Base-by-base conservation (phyloP, 768 basidiomycete genomes). In the Trametes cinnabarina region DNA sequence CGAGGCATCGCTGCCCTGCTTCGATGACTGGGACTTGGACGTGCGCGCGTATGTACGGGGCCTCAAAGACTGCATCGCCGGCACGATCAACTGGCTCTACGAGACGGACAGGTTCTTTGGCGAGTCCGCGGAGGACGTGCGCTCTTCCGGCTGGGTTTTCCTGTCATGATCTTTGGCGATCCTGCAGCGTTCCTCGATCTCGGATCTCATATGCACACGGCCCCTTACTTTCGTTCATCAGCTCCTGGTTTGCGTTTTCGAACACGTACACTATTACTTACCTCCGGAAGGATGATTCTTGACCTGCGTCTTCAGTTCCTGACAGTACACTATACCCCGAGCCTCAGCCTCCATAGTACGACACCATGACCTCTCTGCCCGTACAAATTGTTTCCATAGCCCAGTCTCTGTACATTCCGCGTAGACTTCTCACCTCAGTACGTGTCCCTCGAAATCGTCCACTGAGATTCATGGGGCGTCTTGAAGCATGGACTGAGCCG, bases 101-200 rank as follows among this genome's bases (percentile, higher is more conserved):
- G 83, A 86, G 69, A 84, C 81, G 0, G 79, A 85, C 57, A 65
- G 84, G 42, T 86, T 80, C 65, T 79, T 88, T 47, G 83, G 82
- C 34, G 76, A 76, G 47, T 79, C 79, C 54, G 83, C 83, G 0
- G 77, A 76, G 39, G 80, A 85, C 66, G 81, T 85, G 34, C 74
- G 81, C 63, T 74, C 75, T 3, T 85, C 84, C 67, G 84, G 84
- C 34, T 86, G 84, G 85, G 79, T 85, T 1, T 86, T 85, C 62
- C 63, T 84, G 52, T 68, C 53, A 44, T 69, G 56, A 55, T n/a
- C 12, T 9, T 26, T 26, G 10, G 17, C 14, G 47, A 17, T 40
- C 22, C n/a, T n/a, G 3, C 9, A 12, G 30, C 41, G 19, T 12
- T 11, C 23, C 44, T 14, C 23, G 42, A 43, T 34, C 42, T 11